These are phyloP conservation scores for Daldinia grandis DNA, from an alignment of 495 filamentous ascomycete species.

Conservation along the genomic window DNA sequence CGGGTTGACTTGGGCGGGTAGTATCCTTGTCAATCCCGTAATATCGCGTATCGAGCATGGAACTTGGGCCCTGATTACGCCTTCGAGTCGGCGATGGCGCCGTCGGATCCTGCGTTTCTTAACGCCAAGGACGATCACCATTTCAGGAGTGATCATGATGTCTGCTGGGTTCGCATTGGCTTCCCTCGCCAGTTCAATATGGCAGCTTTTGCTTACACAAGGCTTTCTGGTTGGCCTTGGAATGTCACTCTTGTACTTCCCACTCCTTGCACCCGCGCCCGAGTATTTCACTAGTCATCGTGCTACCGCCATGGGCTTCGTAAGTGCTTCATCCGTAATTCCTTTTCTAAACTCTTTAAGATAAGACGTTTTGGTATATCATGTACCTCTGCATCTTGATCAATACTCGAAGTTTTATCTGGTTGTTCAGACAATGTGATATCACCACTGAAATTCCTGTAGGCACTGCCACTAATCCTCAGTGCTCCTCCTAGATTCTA, in stretches of 20 bases:
- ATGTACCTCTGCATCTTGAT: background rate
- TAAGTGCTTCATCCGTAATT: conserved; percentile 39
- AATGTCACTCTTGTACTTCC: conserved; percentile 60
- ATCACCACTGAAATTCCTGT: background rate
- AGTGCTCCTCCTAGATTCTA: conserved; percentile 42
- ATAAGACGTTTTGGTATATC: background rate
- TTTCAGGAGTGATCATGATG: conserved; percentile 50
- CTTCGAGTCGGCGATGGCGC: conserved; percentile 37
- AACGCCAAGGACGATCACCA: conserved; percentile 43
- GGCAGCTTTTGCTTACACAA: conserved; percentile 60
- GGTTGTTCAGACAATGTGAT: background rate
- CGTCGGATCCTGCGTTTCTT: conserved; percentile 39
- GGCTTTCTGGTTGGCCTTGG: conserved; percentile 58
- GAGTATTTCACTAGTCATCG: conserved; percentile 61
- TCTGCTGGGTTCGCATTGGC: conserved; percentile 50
- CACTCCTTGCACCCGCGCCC: conserved; percentile 54
- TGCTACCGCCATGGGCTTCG: conserved; percentile 60
- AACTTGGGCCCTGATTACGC: conserved; percentile 31
- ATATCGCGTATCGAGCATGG: conserved; percentile 52
- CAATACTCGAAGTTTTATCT: too few relatives aligned
- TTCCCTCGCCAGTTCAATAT: conserved; percentile 49
- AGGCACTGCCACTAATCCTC: background rate
- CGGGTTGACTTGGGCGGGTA: conserved; percentile 61
- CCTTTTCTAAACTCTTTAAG: conserved; percentile 5
- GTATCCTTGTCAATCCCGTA: conserved; percentile 58